Conservation (phyloP, 306 rosid species). For the Cotoneaster glaucophyllus region DNA sequence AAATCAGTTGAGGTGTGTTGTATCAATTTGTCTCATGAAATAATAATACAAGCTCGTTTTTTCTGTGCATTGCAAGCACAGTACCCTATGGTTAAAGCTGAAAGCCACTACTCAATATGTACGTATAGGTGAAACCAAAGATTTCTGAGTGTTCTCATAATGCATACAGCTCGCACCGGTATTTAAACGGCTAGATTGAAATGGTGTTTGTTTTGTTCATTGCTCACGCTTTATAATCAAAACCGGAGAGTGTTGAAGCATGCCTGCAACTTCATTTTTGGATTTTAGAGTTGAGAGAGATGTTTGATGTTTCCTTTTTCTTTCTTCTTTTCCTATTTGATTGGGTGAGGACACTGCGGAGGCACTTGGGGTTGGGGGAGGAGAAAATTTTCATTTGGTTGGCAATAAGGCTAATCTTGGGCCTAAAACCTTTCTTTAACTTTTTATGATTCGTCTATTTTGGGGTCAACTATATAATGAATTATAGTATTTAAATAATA, state of each 20-base stretch:
- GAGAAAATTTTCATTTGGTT: no score
- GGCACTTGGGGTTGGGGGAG: neutral
- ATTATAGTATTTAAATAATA: no score
- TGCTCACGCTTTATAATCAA: neutral
- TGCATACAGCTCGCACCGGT: neutral
- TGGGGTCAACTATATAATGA: no score
- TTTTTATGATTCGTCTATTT: neutral
- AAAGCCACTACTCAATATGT: neutral
- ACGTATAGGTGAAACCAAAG: neutral
- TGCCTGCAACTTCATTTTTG: slow-evolving; percentile 1
- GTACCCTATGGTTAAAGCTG: neutral
- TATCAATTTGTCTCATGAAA: neutral
- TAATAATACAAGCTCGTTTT: neutral
- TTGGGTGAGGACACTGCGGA: neutral
- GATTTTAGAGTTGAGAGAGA: neutral
- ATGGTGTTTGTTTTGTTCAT: no score
- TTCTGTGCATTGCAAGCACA: neutral
- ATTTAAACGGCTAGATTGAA: no score
- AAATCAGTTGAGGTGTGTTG: neutral
- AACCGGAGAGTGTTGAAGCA: neutral
- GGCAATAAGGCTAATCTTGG: neutral
- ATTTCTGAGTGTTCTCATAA: neutral
- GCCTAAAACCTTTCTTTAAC: neutral
- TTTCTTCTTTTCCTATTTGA: neutral
- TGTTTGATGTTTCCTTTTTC: neutral